Percentiles rank a stretch among this genome's conserved stretches.
These are phyloP conservation scores for Mollisiaceae sp. DNA, from an alignment of 2,329 filamentous ascomycete species.

Conservation along the genomic window DNA sequence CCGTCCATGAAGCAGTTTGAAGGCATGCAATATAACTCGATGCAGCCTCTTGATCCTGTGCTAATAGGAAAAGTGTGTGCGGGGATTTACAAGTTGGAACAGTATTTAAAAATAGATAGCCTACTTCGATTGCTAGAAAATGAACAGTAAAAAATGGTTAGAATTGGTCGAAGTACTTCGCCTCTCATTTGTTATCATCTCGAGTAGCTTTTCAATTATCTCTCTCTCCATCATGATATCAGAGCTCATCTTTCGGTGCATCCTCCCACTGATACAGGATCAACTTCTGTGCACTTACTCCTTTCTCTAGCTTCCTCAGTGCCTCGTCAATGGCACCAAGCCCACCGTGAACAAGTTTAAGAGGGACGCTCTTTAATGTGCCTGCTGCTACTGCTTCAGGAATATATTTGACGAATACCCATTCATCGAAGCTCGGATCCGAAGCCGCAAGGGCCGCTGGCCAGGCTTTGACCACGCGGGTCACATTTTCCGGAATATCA, in stretches of 20 bases:
- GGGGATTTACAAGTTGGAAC: neutral
- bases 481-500: slow-evolving; percentile 8
- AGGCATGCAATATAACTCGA: neutral
- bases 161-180: slow-evolving; percentile 9
- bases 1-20: neutral
- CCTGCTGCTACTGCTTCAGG: slow-evolving; percentile 12
- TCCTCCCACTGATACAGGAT: slow-evolving; percentile 12
- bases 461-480: slow-evolving; percentile 1
- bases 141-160: slow-evolving; percentile 1
- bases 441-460: slow-evolving; percentile 6
- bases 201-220: slow-evolving; percentile 7
- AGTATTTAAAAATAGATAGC: no score
- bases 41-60: neutral
- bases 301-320: slow-evolving; percentile 12
- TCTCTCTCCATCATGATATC: slow-evolving; percentile 10
- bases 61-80: neutral
- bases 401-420: slow-evolving; percentile 12
- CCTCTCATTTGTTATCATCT: slow-evolving; percentile 11
- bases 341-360: slow-evolving; percentile 7
- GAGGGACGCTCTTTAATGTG: slow-evolving; percentile 9
- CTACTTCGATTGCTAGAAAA: no score
- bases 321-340: slow-evolving; percentile 8
- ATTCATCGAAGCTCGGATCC: slow-evolving; percentile 13
- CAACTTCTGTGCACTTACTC: slow-evolving; percentile 13
- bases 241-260: slow-evolving; percentile 9